Base-by-base conservation (phyloP, 1,284 basidiomycete species). In the Trichosporon inkin region DNA sequence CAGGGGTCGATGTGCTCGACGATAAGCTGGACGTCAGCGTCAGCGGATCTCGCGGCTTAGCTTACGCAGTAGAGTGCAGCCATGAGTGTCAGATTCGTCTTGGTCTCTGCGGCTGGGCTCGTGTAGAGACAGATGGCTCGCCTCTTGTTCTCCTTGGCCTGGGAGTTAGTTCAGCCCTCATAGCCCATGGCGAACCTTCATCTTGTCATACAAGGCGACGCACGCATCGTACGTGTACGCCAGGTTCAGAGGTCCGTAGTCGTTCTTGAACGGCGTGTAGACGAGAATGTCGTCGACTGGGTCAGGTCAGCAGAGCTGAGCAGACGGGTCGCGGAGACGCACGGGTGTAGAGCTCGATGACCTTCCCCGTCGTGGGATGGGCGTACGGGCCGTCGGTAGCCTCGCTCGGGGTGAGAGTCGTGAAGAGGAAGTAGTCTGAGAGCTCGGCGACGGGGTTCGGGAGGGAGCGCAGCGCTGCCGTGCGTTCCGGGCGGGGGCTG, bases 201-300 rank as follows among this genome's bases (percentile, higher is more conserved):
- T 82, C 58, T 93, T 83, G 72, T 92, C 88, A 73, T 95, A 91
- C 53, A 97, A 88, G 67, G 90, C 84, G 51, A 96, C 87, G 81
- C 94, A 98, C 41, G 95, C 92, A 71, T 92, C 89, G 80, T 92
- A 94, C 11, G 94, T 88, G 85, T 90, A 90, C 4, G 89, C 87
- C 39, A 94, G 83, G 76, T 96, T 96, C 62, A 95, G 81, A 16
- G 96, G 95, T 10, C 95, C 95, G 86, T 90, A 92, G 77, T 97
- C 93, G 72, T 90, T 86, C 73, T 89, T 92, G 83, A 99, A 99
- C 36, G 89, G 89, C 60, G 93, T 85, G 81, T 99, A 99, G 65
- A 88, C 83, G 56, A 98, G 84, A 66, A 92, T 87, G 79, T 94
- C 87, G 79, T 98, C 75, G 66, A 77, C 75, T 77, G 57, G 17